phyloP scores from a whole-genome alignment of 192 early-diverging fungal species.

The Entophlyctis luteolus region DNA sequence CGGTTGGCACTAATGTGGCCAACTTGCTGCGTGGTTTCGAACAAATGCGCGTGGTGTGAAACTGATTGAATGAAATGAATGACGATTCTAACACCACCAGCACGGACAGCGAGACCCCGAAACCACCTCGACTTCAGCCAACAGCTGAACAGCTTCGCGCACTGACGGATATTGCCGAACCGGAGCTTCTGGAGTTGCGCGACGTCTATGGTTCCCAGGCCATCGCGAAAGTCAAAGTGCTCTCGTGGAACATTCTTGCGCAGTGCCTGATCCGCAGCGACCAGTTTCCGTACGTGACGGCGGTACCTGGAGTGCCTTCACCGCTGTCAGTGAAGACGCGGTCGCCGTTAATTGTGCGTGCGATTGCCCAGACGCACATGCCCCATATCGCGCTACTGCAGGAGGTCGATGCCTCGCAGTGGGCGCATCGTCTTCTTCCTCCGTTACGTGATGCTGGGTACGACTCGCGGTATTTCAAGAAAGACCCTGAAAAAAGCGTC shows the following conservation, averaged over 20 bases:
- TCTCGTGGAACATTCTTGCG: background rate
- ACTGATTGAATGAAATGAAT: too few relatives aligned
- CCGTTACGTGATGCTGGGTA: background rate
- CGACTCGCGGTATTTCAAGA: background rate
- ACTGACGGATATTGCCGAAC: too few relatives aligned
- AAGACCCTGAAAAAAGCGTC: background rate
- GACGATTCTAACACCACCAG: too few relatives aligned
- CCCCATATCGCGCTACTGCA: background rate
- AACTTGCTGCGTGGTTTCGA: slow-evolving; percentile 31
- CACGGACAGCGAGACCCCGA: too few relatives aligned
- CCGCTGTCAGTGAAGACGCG: background rate
- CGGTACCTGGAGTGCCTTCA: background rate
- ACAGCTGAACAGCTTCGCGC: too few relatives aligned
- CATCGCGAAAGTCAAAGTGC: too few relatives aligned
- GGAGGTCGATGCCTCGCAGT: background rate
- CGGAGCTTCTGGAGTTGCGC: too few relatives aligned
- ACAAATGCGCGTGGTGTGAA: background rate
- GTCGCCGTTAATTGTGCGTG: background rate
- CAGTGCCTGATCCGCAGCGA: slow-evolving; percentile 4
- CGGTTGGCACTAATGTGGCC: slow-evolving; percentile 27
- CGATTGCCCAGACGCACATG: background rate
- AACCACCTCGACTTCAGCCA: too few relatives aligned
- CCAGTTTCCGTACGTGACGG: slow-evolving; percentile 4
- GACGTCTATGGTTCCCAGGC: too few relatives aligned
- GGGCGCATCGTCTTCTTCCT: background rate